Evolutionary conservation across 1,284 basidiomycete species (phyloP).

Genomic region (Tilletiopsis washingtonensis): DNA sequence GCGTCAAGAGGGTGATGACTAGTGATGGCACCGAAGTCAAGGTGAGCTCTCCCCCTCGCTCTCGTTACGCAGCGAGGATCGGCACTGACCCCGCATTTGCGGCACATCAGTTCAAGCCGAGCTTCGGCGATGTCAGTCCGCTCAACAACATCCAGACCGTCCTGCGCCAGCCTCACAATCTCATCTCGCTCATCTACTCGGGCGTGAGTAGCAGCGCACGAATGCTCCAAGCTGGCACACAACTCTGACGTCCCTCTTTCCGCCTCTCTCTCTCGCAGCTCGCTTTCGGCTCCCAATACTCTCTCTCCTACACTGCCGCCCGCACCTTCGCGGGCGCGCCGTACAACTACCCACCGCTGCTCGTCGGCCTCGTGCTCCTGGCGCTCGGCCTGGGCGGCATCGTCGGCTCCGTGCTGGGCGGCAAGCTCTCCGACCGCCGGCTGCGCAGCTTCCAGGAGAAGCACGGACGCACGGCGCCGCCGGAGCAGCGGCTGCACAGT

Average conservation of each 20-base stretch:
- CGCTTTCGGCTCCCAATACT: slow-evolving; percentile 11
- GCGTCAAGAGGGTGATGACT: slow-evolving; percentile 6
- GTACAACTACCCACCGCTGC: slow-evolving; percentile 8
- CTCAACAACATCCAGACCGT: slow-evolving; percentile 2
- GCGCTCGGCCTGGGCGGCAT: slow-evolving; percentile 54
- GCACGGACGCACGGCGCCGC: slow-evolving; percentile 1
- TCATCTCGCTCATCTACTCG: slow-evolving; percentile 8
- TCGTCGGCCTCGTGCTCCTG: slow-evolving; percentile 15
- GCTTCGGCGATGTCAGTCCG: slow-evolving; percentile 11
- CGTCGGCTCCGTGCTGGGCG: slow-evolving; percentile 64
- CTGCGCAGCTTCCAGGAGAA: slow-evolving; percentile 49
- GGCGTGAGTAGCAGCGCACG: not conserved
- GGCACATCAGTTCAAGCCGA: slow-evolving; percentile 8
- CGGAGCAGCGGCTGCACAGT: slow-evolving; percentile 15
- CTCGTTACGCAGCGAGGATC: not conserved
- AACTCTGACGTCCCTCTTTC: not conserved
- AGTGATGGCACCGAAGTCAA: slow-evolving; percentile 7
- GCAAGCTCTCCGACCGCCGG: slow-evolving; percentile 65
- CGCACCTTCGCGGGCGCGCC: slow-evolving; percentile 9
- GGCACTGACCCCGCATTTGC: not conserved
- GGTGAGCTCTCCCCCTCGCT: not conserved
- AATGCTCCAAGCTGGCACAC: not conserved
- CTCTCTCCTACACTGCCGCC: slow-evolving; percentile 9
- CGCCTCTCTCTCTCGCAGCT: slow-evolving; percentile 1
- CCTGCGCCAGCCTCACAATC: slow-evolving; percentile 15